Evolutionary conservation across 768 basidiomycete genomes (phyloP), one percentile per base, ranked within the genome.

Genomic region (Lactarius quietus): DNA sequence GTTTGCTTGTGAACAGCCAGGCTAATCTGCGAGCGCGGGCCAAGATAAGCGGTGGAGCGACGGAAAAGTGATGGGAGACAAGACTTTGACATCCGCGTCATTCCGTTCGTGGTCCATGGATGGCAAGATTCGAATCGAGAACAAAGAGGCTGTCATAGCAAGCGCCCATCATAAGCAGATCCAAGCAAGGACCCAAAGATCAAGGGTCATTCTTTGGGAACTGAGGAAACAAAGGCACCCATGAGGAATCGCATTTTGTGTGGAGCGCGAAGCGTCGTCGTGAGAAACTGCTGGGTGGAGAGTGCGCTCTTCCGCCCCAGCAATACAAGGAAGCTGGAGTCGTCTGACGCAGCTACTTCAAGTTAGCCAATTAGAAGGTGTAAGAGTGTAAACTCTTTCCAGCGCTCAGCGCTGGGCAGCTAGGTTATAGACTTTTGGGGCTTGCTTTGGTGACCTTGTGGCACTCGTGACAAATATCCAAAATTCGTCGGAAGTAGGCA

Each of bases 401-500:
- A n/a, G n/a, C n/a, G n/a, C n/a, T n/a, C n/a, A n/a, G n/a, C n/a
- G n/a, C n/a, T n/a, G n/a, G n/a, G n/a, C n/a, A n/a, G n/a, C n/a
- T n/a, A n/a, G n/a, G n/a, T n/a, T n/a, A n/a, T n/a, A n/a, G n/a
- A n/a, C n/a, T n/a, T n/a, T n/a, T n/a, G n/a, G n/a, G n/a, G n/a
- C n/a, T n/a, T 2, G 6, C 43, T 48, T 51, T 26, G 48, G 48
- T n/a, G n/a, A 6, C 43, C 43, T 45, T 45, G 43, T 23, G 20
- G 41, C 33, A 51, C 54, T 26, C 43, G 56, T 56, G 43, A 35
- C 33, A 57, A 26, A 36, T 12, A n/a, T 36, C 18, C 33, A 26
- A 26, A 26, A 51, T 26, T n/a, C n/a, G n/a, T n/a, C n/a, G n/a
- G 58, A 41, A 64, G 52, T 3, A 45, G 14, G 54, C 64, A 65